These are phyloP conservation scores for Imleria badia DNA, from an alignment of 768 basidiomycete species.

Conservation along the genomic window DNA sequence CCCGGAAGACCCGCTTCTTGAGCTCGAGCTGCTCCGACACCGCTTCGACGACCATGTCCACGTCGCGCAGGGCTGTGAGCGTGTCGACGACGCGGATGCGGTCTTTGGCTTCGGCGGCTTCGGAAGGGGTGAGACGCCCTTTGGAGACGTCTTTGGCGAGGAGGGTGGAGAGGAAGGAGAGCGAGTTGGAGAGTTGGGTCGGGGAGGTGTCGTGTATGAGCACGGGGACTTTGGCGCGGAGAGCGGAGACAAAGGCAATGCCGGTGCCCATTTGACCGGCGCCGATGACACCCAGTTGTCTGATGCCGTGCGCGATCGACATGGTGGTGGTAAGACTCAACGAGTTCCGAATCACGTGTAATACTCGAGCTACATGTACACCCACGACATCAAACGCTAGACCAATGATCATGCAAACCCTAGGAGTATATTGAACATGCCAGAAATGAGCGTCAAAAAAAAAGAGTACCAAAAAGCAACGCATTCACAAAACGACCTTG, in stretches of 20 bases:
- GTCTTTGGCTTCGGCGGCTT: conserved; percentile 72
- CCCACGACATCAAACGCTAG: conserved; percentile 10
- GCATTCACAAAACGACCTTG: conserved; percentile 22
- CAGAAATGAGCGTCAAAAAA: conserved; percentile 19
- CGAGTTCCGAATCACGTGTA: conserved; percentile 17
- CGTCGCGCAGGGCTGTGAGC: conserved; percentile 65
- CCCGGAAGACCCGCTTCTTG: conserved; percentile 75
- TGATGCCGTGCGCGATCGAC: conserved; percentile 68
- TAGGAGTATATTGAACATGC: conserved; percentile 6
- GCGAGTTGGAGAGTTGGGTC: conserved; percentile 70
- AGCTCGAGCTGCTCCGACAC: conserved; percentile 81
- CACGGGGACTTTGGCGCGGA: conserved; percentile 84
- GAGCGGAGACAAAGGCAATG: conserved; percentile 83
- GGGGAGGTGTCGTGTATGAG: conserved; percentile 79
- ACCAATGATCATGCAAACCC: conserved; percentile 18
- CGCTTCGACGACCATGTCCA: conserved; percentile 93
- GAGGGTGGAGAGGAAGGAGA: conserved; percentile 74
- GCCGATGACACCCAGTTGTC: conserved; percentile 73
- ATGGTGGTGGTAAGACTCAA: conserved; percentile 4
- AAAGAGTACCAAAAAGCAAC: conserved; percentile 16
- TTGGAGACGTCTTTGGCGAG: conserved; percentile 89
- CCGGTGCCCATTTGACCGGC: conserved; percentile 92
- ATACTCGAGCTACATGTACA: not conserved
- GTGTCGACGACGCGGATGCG: conserved; percentile 64
- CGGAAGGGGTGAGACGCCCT: conserved; percentile 64